Base-by-base conservation (phyloP, 2,329 filamentous ascomycete genomes). In the Trichoderma guizhouense region DNA sequence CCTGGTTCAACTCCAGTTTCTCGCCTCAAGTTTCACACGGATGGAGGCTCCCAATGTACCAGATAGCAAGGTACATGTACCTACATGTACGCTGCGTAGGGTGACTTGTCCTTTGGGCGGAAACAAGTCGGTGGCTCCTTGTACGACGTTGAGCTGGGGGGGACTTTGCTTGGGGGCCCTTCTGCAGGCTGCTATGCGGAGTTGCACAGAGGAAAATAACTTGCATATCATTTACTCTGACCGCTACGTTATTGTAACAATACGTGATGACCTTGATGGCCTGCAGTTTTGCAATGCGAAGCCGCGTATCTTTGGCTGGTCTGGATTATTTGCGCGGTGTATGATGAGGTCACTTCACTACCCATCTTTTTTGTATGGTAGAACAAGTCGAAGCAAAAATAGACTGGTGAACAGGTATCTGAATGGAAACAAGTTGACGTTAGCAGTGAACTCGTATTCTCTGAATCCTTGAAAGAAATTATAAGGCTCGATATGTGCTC, bases 171-270 rank as follows among this genome's bases (percentile, higher is more conserved):
- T 57, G 47, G 69, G 60, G 57, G 57, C 18, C 55, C 53, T 26
- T 53, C 34, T 68, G 63, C 24, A 36, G 58, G 67, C 43, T 61
- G 69, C 57, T 55, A 55, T 67, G 69, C 63, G 63, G 64, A 57
- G 69, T 71, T 14, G n/a, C 63, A 71, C 69, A 53, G 43, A 36
- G 55, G 26, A 71, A 5, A 43, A 57, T 63, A 34, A 47, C 15
- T 53, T 57, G 47, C 36, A 43, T 57, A 30, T 57, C 18, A 18
- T 26, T 61, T 60, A 57, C 36, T 34, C 36, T 69, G 69, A 71
- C 57, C 64, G 62, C 58, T 60, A 43, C 53, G 55, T 39, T 61
- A 60, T 71, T 32, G 69, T 58, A 67, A 61, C 61, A 71, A 32
- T 34, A 34, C 57, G 7, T 24, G 57, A 34, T 21, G 61, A 64